phyloP scores from a whole-genome alignment of 306 rosid genomes.

The Carpinus viminea region DNA sequence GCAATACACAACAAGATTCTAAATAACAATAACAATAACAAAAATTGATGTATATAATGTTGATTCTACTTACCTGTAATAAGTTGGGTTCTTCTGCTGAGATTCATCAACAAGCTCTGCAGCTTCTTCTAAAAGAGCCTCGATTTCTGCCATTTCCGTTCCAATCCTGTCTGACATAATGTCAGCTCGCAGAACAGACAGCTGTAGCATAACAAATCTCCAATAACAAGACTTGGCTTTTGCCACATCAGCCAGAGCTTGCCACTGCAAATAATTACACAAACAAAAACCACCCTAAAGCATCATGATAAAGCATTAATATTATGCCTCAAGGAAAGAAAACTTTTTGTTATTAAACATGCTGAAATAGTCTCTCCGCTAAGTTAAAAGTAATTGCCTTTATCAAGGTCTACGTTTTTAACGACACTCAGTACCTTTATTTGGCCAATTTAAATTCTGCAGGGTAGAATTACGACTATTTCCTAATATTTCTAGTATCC shows the following conservation, averaged over 20 bases:
- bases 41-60: conserved; percentile 6
- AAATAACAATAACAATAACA: neutral
- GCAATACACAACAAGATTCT: neutral
- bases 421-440: neutral
- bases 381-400: neutral
- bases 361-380: neutral
- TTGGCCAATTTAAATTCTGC: neutral
- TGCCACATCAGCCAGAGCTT: conserved; percentile 85
- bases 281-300: neutral
- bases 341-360: neutral
- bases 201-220: conserved; percentile 80
- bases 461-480: neutral
- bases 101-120: conserved; percentile 83
- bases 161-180: conserved; percentile 68
- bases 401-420: neutral
- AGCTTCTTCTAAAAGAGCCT: conserved; percentile 87
- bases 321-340: neutral
- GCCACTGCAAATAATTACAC: conserved; percentile 57
- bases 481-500: conserved; percentile 7
- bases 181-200: conserved; percentile 82
- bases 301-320: neutral
- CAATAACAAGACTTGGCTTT: conserved; percentile 80
- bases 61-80: conserved; percentile 60
- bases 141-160: conserved; percentile 71
- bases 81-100: conserved; percentile 76